Conservation (phyloP, 306 rosid genomes). For the Prosopis cineraria region DNA sequence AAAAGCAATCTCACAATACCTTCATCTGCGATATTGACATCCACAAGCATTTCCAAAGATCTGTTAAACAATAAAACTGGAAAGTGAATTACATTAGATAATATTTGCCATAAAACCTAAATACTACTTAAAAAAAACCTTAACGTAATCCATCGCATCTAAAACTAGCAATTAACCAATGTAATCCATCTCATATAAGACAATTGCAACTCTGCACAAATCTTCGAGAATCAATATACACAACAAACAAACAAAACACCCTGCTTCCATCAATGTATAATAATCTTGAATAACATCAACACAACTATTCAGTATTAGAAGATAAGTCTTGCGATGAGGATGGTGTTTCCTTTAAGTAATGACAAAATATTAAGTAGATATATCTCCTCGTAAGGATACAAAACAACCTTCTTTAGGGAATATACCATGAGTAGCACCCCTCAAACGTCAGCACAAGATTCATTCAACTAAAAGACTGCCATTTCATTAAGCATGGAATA, state of each 20-base stretch:
- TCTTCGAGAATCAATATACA: slow-evolving; percentile 1
- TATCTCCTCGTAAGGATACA: neutral
- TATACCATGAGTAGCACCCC: slow-evolving; percentile 20
- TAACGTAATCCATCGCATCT: slow-evolving; percentile 26
- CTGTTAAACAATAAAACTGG: slow-evolving; percentile 68
- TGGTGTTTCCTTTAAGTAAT: neutral
- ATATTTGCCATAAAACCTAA: slow-evolving; percentile 41
- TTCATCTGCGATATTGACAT: slow-evolving; percentile 82
- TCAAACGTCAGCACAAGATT: slow-evolving; percentile 5
- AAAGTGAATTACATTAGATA: slow-evolving; percentile 55
- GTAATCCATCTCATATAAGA: neutral
- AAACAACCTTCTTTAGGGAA: neutral
- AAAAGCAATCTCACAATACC: slow-evolving; percentile 87
- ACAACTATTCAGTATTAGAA: neutral
- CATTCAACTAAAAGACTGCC: slow-evolving; percentile 2
- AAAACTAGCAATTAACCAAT: slow-evolving; percentile 29
- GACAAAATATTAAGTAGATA: neutral
- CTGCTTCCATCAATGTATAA: neutral
- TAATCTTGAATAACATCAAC: neutral
- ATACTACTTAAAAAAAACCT: slow-evolving; percentile 24
- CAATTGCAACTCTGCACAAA: neutral
- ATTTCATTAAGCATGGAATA: slow-evolving; percentile 17
- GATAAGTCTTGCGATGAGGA: neutral
- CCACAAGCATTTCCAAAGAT: slow-evolving; percentile 93
- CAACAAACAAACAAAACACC: neutral